Base-by-base conservation (phyloP, 306 rosid genomes). In the Corylus avellana region DNA sequence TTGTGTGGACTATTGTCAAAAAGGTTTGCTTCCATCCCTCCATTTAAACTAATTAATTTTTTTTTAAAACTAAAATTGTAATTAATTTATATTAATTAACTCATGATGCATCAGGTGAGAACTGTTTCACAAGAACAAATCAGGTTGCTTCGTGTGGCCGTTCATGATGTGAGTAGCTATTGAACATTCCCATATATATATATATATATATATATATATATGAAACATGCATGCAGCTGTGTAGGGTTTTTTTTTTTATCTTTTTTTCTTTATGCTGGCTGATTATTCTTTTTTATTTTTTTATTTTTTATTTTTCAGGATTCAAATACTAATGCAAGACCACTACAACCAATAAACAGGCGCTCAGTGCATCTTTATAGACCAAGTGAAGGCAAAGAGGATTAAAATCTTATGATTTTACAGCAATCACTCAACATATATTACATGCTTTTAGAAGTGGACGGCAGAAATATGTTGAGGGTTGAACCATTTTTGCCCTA, bases 101-200 rank as follows among this genome's bases (percentile, higher is more conserved):
- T 10, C 35, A 22, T 51, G 18, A 61, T 32, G 35, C 35, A 1
- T 62, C 77, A 90, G 98, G 84, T 87, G 44, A 83, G 84, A 81
- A 75, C 84, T 7, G 94, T 92, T 71, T 35, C 91, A 0, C 51
- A 3, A 20, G 78, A 88, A 72, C 98, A 94, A 86, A 59, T 90
- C 5, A 11, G 48, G 14, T 70, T 86, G 74, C 89, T 94, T 67
- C 92, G 91, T 2, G 78, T 64, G 12, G 92, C 94, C 1, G 93
- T 88, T 87, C 86, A 91, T 64, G 98, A 94, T 83, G 98, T 94
- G 89, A 94, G 97, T 86, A 56, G 46, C n/a, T 74, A 49, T 12
- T 48, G 9, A 8, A 48, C 51, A 48, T 46, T 46, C 49, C 10
- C 49, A 46, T 7, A 6, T 46, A 46, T 7, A 46, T 9, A 46